phyloP scores from a whole-genome alignment of 1,284 basidiomycete species.

The Cutaneotrichosporon mucoides region DNA sequence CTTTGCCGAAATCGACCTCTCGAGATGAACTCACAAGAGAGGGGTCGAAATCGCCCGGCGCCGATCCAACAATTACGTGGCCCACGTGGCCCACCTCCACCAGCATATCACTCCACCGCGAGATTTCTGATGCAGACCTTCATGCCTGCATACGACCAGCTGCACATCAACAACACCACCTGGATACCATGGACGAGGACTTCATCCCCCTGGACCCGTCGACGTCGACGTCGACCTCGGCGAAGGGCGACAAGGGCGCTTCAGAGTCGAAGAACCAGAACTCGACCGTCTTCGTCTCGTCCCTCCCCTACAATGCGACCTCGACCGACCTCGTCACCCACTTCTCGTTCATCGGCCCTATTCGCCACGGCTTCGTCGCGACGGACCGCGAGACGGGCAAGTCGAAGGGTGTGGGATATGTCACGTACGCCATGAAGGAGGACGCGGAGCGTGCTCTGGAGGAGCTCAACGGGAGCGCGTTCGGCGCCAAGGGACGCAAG shows the following conservation, averaged over 20 bases:
- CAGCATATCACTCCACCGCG: slow-evolving; percentile 8
- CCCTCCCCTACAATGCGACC: slow-evolving; percentile 79
- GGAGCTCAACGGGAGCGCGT: slow-evolving; percentile 55
- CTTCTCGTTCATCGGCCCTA: slow-evolving; percentile 92
- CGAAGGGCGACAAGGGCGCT: neutral
- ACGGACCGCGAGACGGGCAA: slow-evolving; percentile 63
- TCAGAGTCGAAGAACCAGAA: neutral
- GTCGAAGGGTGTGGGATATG: slow-evolving; percentile 97
- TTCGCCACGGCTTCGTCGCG: slow-evolving; percentile 91
- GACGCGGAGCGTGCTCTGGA: slow-evolving; percentile 77
- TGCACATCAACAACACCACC: neutral
- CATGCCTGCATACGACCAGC: neutral
- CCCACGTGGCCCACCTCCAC: slow-evolving; percentile 4
- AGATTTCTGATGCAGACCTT: slow-evolving; percentile 15
- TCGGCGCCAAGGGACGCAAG: slow-evolving; percentile 58
- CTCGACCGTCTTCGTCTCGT: slow-evolving; percentile 49
- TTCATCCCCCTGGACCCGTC: slow-evolving; percentile 31
- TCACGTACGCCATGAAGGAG: slow-evolving; percentile 82
- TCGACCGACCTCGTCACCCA: slow-evolving; percentile 84
- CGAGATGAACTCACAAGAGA: neutral
- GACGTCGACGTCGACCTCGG: neutral
- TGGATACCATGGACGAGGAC: slow-evolving; percentile 27
- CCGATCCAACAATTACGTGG: slow-evolving; percentile 1
- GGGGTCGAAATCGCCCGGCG: neutral
- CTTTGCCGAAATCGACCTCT: no score